Conservation (phyloP, 305 asterid genomes). For the Fraxinus paxiana region DNA sequence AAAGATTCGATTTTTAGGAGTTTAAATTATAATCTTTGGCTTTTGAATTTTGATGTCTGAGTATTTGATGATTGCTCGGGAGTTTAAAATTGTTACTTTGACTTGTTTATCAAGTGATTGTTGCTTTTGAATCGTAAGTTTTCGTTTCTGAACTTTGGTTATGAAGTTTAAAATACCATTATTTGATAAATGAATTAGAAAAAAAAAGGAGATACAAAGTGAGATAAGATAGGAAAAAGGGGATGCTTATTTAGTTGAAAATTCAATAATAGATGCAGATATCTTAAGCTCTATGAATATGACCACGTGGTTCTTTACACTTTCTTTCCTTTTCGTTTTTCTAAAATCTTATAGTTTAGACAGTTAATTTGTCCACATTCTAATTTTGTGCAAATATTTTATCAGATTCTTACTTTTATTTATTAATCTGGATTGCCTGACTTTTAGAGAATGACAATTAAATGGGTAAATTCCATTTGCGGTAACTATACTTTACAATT, state of each 20-base stretch:
- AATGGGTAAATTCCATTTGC: background rate
- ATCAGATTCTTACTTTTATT: background rate
- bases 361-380: background rate
- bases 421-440: background rate
- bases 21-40: background rate
- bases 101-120: background rate
- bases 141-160: background rate
- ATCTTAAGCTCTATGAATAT: constrained; percentile 14
- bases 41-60: background rate
- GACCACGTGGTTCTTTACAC: background rate
- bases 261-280: background rate
- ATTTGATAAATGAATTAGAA: constrained; percentile 13
- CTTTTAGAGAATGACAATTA: background rate
- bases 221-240: background rate
- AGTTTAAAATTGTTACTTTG: constrained; percentile 1
- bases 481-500: background rate
- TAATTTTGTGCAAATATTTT: background rate
- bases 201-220: background rate
- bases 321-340: background rate
- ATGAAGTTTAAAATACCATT: background rate
- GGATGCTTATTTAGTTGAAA: background rate
- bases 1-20: constrained; percentile 3
- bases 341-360: background rate
- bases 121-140: constrained; percentile 3
- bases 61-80: constrained; percentile 11